These are phyloP conservation scores for Talaromyces nanjingensis DNA, from an alignment of 495 filamentous ascomycete species.

Conservation along the genomic window DNA sequence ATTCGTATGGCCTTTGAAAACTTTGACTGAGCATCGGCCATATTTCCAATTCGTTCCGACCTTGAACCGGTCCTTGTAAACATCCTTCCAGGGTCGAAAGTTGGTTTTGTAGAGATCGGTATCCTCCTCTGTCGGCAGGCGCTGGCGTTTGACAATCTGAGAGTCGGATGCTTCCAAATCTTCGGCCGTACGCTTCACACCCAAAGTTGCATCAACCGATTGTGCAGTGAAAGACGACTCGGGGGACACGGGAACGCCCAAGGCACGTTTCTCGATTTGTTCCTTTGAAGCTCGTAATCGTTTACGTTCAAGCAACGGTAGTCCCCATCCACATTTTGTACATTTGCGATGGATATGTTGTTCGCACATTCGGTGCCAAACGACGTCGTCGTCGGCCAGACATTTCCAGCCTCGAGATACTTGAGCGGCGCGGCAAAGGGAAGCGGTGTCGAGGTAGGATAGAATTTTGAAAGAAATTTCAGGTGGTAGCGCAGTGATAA, in stretches of 20 bases:
- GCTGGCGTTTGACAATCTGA: constrained; percentile 32
- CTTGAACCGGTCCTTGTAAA: constrained; percentile 82
- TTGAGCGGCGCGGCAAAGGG: constrained; percentile 95
- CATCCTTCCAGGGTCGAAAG: constrained; percentile 81
- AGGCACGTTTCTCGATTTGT: constrained; percentile 69
- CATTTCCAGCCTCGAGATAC: constrained; percentile 83
- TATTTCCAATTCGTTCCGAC: constrained; percentile 96
- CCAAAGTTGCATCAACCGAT: constrained; percentile 13
- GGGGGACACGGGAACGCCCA: constrained; percentile 28
- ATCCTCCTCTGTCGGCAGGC: constrained; percentile 19
- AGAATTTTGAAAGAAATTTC: constrained; percentile 93
- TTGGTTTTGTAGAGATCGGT: constrained; percentile 41
- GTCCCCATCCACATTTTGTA: constrained; percentile 92
- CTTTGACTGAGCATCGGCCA: constrained; percentile 72
- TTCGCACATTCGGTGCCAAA: constrained; percentile 99
- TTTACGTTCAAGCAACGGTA: constrained; percentile 84
- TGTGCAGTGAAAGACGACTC: constrained; percentile 17
- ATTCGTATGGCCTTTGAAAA: constrained; percentile 84
- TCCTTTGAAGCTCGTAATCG: constrained; percentile 80
- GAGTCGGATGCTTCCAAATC: background rate
- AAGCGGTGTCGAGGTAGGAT: constrained; percentile 86
- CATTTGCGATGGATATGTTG: constrained; percentile 97
- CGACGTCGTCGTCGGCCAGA: constrained; percentile 90
- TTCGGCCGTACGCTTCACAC: constrained; percentile 21
- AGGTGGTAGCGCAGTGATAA: constrained; percentile 76